phyloP scores from a whole-genome alignment of 495 filamentous ascomycete species.

The Penicillium steckii region DNA sequence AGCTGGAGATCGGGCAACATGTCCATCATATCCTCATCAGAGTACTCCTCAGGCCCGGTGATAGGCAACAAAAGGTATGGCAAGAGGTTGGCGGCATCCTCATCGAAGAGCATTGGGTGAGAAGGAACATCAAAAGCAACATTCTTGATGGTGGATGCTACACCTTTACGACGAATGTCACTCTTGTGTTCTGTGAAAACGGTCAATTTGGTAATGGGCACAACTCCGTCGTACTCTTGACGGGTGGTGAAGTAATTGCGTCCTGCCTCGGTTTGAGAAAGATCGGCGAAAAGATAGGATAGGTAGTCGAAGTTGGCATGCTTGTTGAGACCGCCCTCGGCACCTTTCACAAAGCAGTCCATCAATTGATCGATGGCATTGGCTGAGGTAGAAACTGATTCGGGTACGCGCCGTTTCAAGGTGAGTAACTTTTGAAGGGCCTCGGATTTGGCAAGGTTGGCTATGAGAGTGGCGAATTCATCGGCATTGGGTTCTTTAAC shows the following conservation, averaged over 20 bases:
- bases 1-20: constrained; percentile 89
- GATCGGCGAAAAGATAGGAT: constrained; percentile 88
- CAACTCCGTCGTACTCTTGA: constrained; percentile 73
- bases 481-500: constrained; percentile 73
- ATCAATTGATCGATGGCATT: constrained; percentile 85
- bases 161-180: constrained; percentile 76
- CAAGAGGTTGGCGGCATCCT: constrained; percentile 74
- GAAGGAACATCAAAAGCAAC: constrained; percentile 68
- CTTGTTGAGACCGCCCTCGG: constrained; percentile 77
- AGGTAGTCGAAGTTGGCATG: constrained; percentile 89
- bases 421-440: constrained; percentile 63
- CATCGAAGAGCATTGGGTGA: constrained; percentile 68
- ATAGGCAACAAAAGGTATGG: constrained; percentile 81
- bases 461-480: constrained; percentile 84
- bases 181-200: constrained; percentile 91
- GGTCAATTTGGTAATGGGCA: constrained; percentile 81
- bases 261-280: constrained; percentile 74
- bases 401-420: constrained; percentile 60
- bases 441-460: constrained; percentile 83
- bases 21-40: constrained; percentile 65
- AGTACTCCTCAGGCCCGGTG: constrained; percentile 56
- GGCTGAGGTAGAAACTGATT: constrained; percentile 62
- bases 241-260: constrained; percentile 72
- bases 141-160: constrained; percentile 92
- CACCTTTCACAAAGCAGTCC: constrained; percentile 92